A percentile compares a stretch with the other conserved stretches of the same genome.
Conservation (phyloP, 2,329 filamentous ascomycete species). For the Talaromyces sp. region DNA sequence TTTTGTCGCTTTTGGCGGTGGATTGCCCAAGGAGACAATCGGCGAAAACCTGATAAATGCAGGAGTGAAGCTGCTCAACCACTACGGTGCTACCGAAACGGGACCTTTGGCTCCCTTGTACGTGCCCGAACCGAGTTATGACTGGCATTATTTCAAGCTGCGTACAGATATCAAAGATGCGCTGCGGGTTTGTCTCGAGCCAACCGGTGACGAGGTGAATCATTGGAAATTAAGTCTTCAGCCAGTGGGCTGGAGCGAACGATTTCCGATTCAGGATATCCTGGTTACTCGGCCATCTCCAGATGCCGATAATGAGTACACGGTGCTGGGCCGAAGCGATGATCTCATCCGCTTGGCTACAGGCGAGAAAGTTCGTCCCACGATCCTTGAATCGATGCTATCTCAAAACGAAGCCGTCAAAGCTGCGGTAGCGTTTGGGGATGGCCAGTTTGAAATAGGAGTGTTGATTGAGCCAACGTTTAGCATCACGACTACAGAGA, state of each 20-base stretch:
- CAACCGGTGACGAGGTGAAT: neutral
- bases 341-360: conserved; percentile 7
- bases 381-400: conserved; percentile 4
- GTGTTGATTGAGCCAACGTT: conserved; percentile 1
- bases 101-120: conserved; percentile 6
- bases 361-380: conserved; percentile 6
- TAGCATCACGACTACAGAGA: neutral
- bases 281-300: neutral
- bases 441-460: conserved; percentile 8
- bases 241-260: conserved; percentile 3
- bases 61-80: conserved; percentile 15
- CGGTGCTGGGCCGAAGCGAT: conserved; percentile 8
- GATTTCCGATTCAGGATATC: conserved; percentile 6
- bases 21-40: neutral
- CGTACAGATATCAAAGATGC: neutral
- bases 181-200: neutral
- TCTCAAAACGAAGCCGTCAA: neutral
- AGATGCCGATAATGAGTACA: conserved; percentile 5
- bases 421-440: conserved; percentile 8
- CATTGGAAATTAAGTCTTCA: neutral
- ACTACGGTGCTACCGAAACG: conserved; percentile 10
- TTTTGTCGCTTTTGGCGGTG: conserved; percentile 9
- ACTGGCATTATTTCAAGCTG: conserved; percentile 11
- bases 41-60: neutral
- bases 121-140: neutral